Evolutionary conservation across 2,329 filamentous ascomycete species (phyloP), one percentile per base, ranked within the genome.

Genomic region (Periconia digitata): DNA sequence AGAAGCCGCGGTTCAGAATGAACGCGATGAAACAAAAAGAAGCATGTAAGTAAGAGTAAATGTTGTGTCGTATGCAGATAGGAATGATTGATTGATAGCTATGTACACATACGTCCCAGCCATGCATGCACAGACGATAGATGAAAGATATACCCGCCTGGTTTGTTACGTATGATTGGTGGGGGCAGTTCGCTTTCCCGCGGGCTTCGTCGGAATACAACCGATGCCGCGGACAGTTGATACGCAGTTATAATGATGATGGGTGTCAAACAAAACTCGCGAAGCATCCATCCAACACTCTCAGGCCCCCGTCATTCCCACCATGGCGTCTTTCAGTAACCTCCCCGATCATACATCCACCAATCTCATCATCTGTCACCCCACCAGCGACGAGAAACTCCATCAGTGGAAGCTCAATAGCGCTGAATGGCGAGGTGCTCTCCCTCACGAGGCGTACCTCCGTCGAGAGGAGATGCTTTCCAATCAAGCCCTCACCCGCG

Each of bases 361-460:
- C 1, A 71, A 78, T 27, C 68, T 86, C 21, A 68, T 71, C 37
- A 73, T 86, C 23, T 79, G 79, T 20, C 74, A 79, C 22, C 80
- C 82, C 2, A 84, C 80, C 1, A 70, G 73, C 16, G 72, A 76
- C 38, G 83, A 86, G 63, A 76, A 76, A 43, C 62, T 77, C 44
- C 73, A 75, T 34, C 78, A 79, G 44, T 76, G 78, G 56, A 75
- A 72, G 29, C 70, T 79, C 44, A 85, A 85, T 60, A 80, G 76
- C 46, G 62, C 66, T 1, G 76, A 79, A 58, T 86, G 84, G 84
- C 74, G 77, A 45, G 83, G 83, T 3, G 74, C 77, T 1, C 67
- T 86, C 17, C 72, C 75, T 12, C 51, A 79, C 2, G 73, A 81
- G 21, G 73, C 79, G 36, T 86, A 86, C 58, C 73, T 85, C 20